A percentile compares a stretch with the other conserved stretches of the same genome.
Conservation (phyloP, 495 filamentous ascomycete species). For the Penicillium daleae region DNA sequence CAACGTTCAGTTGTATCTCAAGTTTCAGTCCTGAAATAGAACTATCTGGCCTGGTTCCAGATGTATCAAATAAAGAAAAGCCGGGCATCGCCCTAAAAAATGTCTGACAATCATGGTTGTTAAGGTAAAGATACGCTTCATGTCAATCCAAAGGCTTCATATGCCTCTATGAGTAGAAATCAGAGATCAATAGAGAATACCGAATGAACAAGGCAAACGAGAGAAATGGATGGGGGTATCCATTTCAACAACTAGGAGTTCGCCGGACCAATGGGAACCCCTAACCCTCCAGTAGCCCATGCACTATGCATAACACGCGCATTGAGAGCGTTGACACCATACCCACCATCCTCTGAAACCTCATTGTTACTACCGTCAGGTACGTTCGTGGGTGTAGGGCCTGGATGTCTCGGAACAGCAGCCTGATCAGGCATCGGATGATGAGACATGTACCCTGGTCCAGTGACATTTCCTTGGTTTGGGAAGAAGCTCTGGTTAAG, state of each 20-base stretch:
- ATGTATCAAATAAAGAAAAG: not conserved
- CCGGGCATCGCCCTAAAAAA: not conserved
- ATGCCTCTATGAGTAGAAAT: not conserved
- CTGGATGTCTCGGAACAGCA: slow-evolving; percentile 25
- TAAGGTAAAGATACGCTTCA: not conserved
- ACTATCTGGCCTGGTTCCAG: not conserved
- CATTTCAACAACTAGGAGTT: slow-evolving; percentile 18
- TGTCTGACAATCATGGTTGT: not conserved
- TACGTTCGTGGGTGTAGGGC: slow-evolving; percentile 28
- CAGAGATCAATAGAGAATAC: not conserved
- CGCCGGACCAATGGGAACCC: slow-evolving; percentile 36
- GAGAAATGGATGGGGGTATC: not conserved
- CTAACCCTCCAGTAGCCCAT: slow-evolving; percentile 37
- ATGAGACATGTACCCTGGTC: slow-evolving; percentile 36
- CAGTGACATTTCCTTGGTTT: slow-evolving; percentile 47
- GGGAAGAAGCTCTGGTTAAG: slow-evolving; percentile 52
- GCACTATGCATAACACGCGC: slow-evolving; percentile 37
- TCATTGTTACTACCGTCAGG: slow-evolving; percentile 37
- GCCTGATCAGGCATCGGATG: slow-evolving; percentile 31
- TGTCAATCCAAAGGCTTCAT: not conserved
- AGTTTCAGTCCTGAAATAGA: not conserved
- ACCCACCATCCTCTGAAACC: slow-evolving; percentile 49
- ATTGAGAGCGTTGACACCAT: slow-evolving; percentile 27
- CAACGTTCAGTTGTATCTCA: not conserved
- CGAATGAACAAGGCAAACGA: not conserved